Evolutionary conservation across 495 filamentous ascomycete species (phyloP), one percentile per base, ranked within the genome.

Genomic region (Hypoxylon rickii): DNA sequence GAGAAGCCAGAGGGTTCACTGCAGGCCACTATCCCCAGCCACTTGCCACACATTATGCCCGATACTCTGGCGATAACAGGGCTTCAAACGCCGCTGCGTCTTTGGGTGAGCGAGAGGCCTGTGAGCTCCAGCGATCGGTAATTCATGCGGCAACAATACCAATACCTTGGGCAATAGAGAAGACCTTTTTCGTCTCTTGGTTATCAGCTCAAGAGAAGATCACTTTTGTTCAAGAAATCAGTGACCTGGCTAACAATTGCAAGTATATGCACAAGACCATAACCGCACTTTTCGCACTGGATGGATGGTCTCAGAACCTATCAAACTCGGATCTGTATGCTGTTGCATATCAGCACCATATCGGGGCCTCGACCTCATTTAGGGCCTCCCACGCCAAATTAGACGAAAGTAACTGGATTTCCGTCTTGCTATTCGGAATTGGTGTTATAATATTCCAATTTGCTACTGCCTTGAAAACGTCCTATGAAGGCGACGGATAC

Each of bases 391-490:
- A 58, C 12, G 15, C 17, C n/a, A 32, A 52, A 17, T 50, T 65
- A 44, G 58, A 56, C 21, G 53, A 61, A 11, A 17, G 38, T 8
- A 67, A 63, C 44, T 67, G 65, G 65, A 40, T 67, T 11, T 49
- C 57, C 1, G 36, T 59, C 19, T 39, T 65, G 16, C 44, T 58
- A 40, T 65, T 67, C 22, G 65, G 52, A 21, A 39, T 67, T 16
- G 53, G 61, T 2, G 53, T 63, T 24, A 55, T 67, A 24, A 46
- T 67, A 8, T 67, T 65, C 38, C 55, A 59, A 29, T 65, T 65
- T 15, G 57, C 53, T n/a, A 38, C 39, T 5, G 42, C 37, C 22
- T 32, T 51, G 15, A 51, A 36, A 13, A 29, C 39, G 18, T 17
- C 34, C 3, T 43, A 61, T 13, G 26, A 17, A 12, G 18, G 22